Evolutionary conservation across 2,329 filamentous ascomycete species (phyloP).

Genomic region (Fusarium sulawesiense): DNA sequence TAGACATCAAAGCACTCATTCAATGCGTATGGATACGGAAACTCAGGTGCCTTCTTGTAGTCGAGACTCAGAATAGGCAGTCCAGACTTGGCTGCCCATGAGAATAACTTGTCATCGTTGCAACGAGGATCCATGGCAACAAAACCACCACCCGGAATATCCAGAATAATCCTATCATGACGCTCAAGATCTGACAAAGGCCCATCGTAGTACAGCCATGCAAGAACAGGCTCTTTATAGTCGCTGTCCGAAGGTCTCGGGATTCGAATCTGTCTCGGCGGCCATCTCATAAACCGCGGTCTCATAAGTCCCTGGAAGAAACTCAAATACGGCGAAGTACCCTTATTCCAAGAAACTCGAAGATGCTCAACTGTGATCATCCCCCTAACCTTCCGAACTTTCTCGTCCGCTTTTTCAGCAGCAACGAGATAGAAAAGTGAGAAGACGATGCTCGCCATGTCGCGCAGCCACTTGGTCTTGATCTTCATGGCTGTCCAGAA

Average conservation of each 20-base stretch:
- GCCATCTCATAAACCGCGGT: conserved; percentile 82
- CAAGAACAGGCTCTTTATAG: conserved; percentile 84
- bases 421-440: conserved; percentile 91
- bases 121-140: conserved; percentile 96
- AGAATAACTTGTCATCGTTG: conserved; percentile 92
- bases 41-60: conserved; percentile 71
- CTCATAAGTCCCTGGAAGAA: conserved; percentile 78
- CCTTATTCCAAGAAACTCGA: conserved; percentile 95
- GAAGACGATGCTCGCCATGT: conserved; percentile 85
- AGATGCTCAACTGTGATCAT: conserved; percentile 91
- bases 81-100: conserved; percentile 90
- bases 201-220: conserved; percentile 95
- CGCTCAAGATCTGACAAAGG: conserved; percentile 80
- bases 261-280: conserved; percentile 85
- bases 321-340: conserved; percentile 84
- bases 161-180: conserved; percentile 82
- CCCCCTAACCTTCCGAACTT: conserved; percentile 89
- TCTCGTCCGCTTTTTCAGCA: conserved; percentile 94
- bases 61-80: conserved; percentile 92
- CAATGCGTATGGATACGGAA: conserved; percentile 60
- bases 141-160: conserved; percentile 94
- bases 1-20: conserved; percentile 64
- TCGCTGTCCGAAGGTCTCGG: conserved; percentile 81
- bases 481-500: conserved; percentile 99
- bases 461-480: conserved; percentile 78